Conservation (phyloP, 2,329 filamentous ascomycete genomes). For the Fusarium keratoplasticum region DNA sequence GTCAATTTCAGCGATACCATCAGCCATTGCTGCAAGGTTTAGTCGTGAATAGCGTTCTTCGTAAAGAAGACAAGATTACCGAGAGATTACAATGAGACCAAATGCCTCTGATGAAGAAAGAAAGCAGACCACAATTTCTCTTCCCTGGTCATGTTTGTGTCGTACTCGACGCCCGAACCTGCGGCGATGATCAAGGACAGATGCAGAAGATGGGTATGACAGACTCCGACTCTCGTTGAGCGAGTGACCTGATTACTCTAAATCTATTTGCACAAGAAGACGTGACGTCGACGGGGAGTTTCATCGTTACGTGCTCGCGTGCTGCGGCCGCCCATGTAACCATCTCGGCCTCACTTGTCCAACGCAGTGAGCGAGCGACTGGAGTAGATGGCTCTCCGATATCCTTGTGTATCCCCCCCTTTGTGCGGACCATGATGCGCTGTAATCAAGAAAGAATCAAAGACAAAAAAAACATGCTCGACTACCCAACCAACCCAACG, state of each 20-base stretch:
- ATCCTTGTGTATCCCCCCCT: neutral
- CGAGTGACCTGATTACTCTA: constrained; percentile 3
- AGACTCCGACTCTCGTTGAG: constrained; percentile 8
- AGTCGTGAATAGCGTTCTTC: neutral
- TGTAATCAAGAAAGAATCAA: constrained; percentile 18
- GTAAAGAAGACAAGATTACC: neutral
- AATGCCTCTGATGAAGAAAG: neutral
- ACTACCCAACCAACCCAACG: constrained; percentile 26
- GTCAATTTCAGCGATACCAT: constrained; percentile 25
- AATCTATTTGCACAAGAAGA: constrained; percentile 1
- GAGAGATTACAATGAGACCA: no score
- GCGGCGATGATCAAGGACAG: constrained; percentile 6
- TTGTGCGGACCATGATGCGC: constrained; percentile 14
- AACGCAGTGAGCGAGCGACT: neutral
- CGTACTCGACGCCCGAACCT: neutral
- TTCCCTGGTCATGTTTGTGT: constrained; percentile 11
- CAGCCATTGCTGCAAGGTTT: constrained; percentile 10
- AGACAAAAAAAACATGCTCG: constrained; percentile 11
- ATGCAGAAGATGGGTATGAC: constrained; percentile 12
- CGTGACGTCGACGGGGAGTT: neutral
- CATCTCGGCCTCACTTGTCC: neutral
- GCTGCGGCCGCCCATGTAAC: neutral
- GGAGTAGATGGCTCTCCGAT: neutral
- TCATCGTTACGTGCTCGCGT: neutral
- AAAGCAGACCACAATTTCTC: neutral